phyloP scores from a whole-genome alignment of 2,329 filamentous ascomycete genomes.

The Phaeosphaeria sp. region DNA sequence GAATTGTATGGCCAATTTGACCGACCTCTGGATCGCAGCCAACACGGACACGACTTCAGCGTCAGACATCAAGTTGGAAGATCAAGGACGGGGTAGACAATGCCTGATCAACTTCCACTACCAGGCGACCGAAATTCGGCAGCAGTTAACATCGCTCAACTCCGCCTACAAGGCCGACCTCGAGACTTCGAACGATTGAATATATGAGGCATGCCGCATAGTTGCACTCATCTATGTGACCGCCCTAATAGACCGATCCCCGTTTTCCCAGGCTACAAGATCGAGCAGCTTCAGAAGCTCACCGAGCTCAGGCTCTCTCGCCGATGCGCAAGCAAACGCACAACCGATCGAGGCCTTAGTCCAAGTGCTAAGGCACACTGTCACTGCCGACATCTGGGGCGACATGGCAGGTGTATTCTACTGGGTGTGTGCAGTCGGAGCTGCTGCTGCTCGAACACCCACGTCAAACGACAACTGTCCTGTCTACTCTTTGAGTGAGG shows the following conservation, averaged over 20 bases:
- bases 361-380: constrained; percentile 29
- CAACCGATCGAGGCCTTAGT: constrained; percentile 27
- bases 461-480: constrained; percentile 7
- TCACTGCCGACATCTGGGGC: constrained; percentile 37
- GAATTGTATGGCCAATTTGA: constrained; percentile 42
- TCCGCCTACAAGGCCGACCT: constrained; percentile 30
- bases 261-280: constrained; percentile 26
- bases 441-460: constrained; percentile 34
- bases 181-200: constrained; percentile 32
- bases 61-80: constrained; percentile 7
- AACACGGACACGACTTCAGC: constrained; percentile 3
- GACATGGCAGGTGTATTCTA: constrained; percentile 44
- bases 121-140: constrained; percentile 19
- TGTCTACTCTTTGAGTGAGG: constrained; percentile 26
- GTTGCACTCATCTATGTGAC: constrained; percentile 41
- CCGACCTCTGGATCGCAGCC: constrained; percentile 33
- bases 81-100: constrained; percentile 2
- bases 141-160: constrained; percentile 24
- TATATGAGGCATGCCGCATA: constrained; percentile 46
- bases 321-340: background rate
- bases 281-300: background rate
- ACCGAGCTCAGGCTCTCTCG: background rate
- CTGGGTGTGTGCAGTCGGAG: constrained; percentile 42
- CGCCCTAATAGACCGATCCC: constrained; percentile 33
- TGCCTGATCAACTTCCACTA: constrained; percentile 17